A percentile compares a stretch with the other conserved stretches of the same genome.
Conservation (phyloP, 768 basidiomycete species). For the Xanthoconium stramineum region DNA sequence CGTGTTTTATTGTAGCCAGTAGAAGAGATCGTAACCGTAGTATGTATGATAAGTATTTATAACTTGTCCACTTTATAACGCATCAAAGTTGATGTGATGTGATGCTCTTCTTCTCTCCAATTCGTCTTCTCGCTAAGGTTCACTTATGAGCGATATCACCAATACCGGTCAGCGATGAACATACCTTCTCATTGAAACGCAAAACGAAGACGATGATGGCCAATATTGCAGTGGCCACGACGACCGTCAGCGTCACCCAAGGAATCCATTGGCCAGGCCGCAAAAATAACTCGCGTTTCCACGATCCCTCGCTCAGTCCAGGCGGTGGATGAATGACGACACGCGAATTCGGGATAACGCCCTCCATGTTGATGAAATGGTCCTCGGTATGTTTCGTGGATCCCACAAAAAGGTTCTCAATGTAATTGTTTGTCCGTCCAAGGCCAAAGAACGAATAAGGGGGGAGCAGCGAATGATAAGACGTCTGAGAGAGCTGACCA, state of each 20-base stretch:
- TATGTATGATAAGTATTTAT: slow-evolving; percentile 21
- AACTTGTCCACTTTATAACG: slow-evolving; percentile 55
- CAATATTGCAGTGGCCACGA: slow-evolving; percentile 68
- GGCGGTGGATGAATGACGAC: slow-evolving; percentile 87
- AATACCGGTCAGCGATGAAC: slow-evolving; percentile 20
- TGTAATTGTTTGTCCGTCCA: slow-evolving; percentile 98
- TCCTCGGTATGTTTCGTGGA: slow-evolving; percentile 69
- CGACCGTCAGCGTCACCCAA: slow-evolving; percentile 89
- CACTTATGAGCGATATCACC: slow-evolving; percentile 5
- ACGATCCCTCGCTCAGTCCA: slow-evolving; percentile 47
- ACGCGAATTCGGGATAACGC: slow-evolving; percentile 95
- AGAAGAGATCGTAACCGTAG: slow-evolving; percentile 7
- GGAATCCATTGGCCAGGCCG: slow-evolving; percentile 97
- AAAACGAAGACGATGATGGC: slow-evolving; percentile 82
- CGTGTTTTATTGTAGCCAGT: neutral
- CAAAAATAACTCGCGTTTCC: slow-evolving; percentile 89
- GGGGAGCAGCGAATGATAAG: slow-evolving; percentile 85
- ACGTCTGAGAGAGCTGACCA: slow-evolving; percentile 88
- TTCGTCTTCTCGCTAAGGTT: slow-evolving; percentile 83
- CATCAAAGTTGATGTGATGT: slow-evolving; percentile 98
- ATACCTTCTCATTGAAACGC: slow-evolving; percentile 90
- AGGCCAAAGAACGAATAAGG: slow-evolving; percentile 97
- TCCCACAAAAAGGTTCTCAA: slow-evolving; percentile 97
- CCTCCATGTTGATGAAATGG: slow-evolving; percentile 92
- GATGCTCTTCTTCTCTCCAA: slow-evolving; percentile 80